Evolutionary conservation across 805 yeast species (phyloP), one percentile per base, ranked within the genome.

Genomic region (Barnettozyma salicaria): DNA sequence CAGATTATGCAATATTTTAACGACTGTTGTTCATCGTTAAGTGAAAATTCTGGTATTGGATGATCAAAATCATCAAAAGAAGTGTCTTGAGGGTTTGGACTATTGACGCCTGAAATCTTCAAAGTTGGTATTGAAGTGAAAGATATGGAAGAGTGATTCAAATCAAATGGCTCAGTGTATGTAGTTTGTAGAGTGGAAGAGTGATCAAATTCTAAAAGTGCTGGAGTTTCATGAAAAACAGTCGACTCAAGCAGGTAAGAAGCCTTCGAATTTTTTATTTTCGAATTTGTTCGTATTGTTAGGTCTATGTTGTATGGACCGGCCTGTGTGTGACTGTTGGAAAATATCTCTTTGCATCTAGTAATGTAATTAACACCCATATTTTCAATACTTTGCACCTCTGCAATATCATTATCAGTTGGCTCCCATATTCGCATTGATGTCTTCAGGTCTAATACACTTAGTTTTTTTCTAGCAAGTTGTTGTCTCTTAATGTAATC

Each of bases 1-100:
- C 90, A 81, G 10, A 81, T 61, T n/a, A 78, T 74, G 52, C 90
- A 81, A 31, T 55, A 56, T 34, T 59, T 61, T 32, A 67, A 36
- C 2, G 52, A 45, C 0, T 54, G 33, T 19, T 30, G 31, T 9
- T 34, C 17, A 13, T n/a, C 25, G 13, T 22, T 37, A 9, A 29
- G 9, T 34, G 45, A 36, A 13, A 41, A 42, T 16, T 41, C 44
- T 12, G 41, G 39, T 7, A 37, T 20, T 5, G 43, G 36, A 5
- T 27, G 17, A 14, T 43, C 43, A 33, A 22, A 16, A 4, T 34
- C 27, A 20, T 51, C 53, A 3, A 49, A 24, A 12, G 47, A 29
- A 14, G 44, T 44, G 18, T 47, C 18, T 1, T 53, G 44, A 19
- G 55, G 42, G 2, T 39, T 16, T 3, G 53, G 40, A 5, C 32